These are phyloP conservation scores for Naganishia liquefaciens DNA, from an alignment of 1,284 basidiomycete species.

Conservation along the genomic window DNA sequence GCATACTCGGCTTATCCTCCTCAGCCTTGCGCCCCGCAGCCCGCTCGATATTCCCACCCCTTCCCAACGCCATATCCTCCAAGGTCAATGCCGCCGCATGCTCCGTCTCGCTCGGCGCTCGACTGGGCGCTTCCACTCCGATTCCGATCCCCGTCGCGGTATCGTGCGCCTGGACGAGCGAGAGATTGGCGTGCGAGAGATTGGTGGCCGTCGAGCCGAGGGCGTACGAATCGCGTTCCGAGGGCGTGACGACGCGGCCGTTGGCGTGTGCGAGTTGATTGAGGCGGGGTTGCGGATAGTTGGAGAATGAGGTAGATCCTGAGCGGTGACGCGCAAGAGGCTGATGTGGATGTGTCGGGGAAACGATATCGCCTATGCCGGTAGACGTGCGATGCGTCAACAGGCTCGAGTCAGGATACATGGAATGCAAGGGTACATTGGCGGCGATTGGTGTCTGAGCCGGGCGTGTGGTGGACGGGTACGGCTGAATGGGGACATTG, in stretches of 20 bases:
- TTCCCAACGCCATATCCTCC: constrained; percentile 30
- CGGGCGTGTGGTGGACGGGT: neutral
- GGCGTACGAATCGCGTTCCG: constrained; percentile 7
- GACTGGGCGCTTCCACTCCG: constrained; percentile 14
- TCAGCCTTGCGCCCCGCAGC: neutral
- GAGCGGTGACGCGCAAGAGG: neutral
- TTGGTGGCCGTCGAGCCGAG: too few species aligned
- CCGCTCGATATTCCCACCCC: constrained; percentile 28
- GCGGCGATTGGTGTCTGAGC: neutral
- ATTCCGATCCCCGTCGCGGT: constrained; percentile 9
- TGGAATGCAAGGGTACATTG: constrained; percentile 18
- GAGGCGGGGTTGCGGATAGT: constrained; percentile 17
- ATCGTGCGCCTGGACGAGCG: neutral
- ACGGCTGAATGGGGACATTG: neutral
- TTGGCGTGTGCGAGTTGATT: constrained; percentile 25
- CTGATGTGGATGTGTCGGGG: constrained; percentile 5
- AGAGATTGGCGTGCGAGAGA: constrained; percentile 6
- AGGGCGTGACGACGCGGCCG: constrained; percentile 19
- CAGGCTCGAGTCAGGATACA: constrained; percentile 22
- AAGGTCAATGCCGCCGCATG: constrained; percentile 31
- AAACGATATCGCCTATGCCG: constrained; percentile 21
- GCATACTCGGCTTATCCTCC: neutral
- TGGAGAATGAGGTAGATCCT: neutral
- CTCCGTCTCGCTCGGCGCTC: constrained; percentile 29
- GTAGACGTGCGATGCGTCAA: constrained; percentile 18